Evolutionary conservation across 2,329 filamentous ascomycete species (phyloP), one percentile per base, ranked within the genome.

Genomic region (Pyrenophora tritici-repentis): DNA sequence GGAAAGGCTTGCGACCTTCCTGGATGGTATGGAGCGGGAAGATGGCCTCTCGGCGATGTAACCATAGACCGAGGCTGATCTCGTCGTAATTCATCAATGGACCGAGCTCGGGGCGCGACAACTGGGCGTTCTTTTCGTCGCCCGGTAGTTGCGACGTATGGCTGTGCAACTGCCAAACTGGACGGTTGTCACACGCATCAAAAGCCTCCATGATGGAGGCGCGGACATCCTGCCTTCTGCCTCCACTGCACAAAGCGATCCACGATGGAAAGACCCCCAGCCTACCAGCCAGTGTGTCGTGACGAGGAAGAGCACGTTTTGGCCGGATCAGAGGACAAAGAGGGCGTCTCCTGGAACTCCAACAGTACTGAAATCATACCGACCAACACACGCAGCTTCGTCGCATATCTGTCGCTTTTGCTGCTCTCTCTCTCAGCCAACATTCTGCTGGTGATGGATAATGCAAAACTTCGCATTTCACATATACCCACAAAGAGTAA

Each of bases 401-500:
- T 69, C 8, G 42, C 58, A 9, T 71, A 57, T 47, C 47, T 69
- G 42, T 65, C 61, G 4, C 33, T 70, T n/a, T 34, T 71, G 37
- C 53, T 70, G 33, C 50, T 71, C 2, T 71, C 67, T 7, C 58
- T 71, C 12, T 62, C 59, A 3, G 58, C 61, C 3, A 72, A 72
- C 37, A 58, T 69, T 5, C 43, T 71, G 17, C 47, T 72, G 14
- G 53, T 70, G 2, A 60, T 70, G 57, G 58, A 65, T 13, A 65
- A 66, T 36, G 62, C 55, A 12, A 59, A 51, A 34, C 52, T 66
- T n/a, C 57, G 57, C 12, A 61, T 55, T 13, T 46, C 51, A 6
- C 45, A 40, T n/a, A 54, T 59, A 31, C 43, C 47, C 13, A 62
- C 58, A 6, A 64, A 52, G 47, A 67, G 59, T 6, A 45, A 47